Evolutionary conservation across 2,329 filamentous ascomycete genomes (phyloP), one percentile per base, ranked within the genome.

Genomic region (Stachybotrys chlorohalonatus): DNA sequence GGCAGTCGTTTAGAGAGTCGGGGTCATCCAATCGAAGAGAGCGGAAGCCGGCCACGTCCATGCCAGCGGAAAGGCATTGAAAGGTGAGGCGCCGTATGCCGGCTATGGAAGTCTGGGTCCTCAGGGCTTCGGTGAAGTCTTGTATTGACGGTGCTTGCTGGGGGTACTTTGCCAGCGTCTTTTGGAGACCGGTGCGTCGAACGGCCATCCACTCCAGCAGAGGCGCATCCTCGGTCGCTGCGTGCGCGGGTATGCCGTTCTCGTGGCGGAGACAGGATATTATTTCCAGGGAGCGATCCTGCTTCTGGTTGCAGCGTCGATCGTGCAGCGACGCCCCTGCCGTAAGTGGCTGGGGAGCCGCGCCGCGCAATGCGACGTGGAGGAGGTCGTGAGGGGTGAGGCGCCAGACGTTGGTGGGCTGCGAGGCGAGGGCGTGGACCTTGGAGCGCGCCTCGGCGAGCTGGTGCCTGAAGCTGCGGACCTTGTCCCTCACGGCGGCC

Each of bases 301-400:
- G 36, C 36, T 42, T 9, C 36, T 42, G 36, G 36, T 9, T 9
- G 36, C 3, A 24, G 24, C 24, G 24, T 24, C 24, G 24, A 24
- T 24, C 36, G 13, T 42, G 9, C 36, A 3, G 36, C 13, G 36
- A 9, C 13, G 36, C 36, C 36, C 13, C 13, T 42, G 9, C 36
- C 36, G 36, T 42, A 13, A 13, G 36, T 13, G 13, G 36, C 36
- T 9, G 9, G 36, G 36, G 36, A 13, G 36, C 36, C 13, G 36
- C 36, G 36, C 36, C 36, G 46, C 46, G 46, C 46, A 47, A 24
- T 8, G 46, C 46, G 46, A 24, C 17, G 9, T n/a, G 15, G 16
- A 79, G 62, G 24, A 80, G 57, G 59, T 80, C 77, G 50, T 71
- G 62, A 50, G 72, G 66, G n/a, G 63, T 67, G 45, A 78, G 67